These are phyloP conservation scores for Solanum neorickii DNA, from an alignment of 257 asterid genomes.

Conservation along the genomic window DNA sequence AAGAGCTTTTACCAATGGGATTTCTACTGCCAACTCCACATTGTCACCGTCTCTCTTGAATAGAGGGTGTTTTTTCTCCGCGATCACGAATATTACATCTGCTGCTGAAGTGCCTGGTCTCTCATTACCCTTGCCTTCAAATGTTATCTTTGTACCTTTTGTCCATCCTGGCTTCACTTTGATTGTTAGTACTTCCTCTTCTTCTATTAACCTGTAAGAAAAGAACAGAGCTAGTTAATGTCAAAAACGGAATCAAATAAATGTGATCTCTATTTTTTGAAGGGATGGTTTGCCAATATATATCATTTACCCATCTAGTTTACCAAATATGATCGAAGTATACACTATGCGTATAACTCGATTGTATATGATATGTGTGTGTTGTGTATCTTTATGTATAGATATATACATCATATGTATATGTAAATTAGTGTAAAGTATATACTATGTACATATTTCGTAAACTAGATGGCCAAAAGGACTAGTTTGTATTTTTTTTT, in stretches of 20 bases:
- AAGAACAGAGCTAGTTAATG: background rate
- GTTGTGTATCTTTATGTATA: background rate
- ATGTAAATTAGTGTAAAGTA: background rate
- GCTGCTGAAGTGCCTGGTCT: conserved; percentile 28
- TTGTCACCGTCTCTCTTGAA: conserved; percentile 53
- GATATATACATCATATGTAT: no score
- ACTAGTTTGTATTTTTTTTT: background rate
- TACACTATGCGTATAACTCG: background rate
- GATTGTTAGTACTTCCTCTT: conserved; percentile 48
- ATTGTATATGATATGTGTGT: background rate
- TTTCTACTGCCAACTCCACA: conserved; percentile 33
- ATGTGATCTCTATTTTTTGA: background rate
- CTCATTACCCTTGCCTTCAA: conserved; percentile 60
- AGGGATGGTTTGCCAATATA: background rate
- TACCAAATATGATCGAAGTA: background rate
- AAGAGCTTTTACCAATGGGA: conserved; percentile 53
- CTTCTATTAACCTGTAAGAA: conserved; percentile 29
- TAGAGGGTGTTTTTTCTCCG: conserved; percentile 37
- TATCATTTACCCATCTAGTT: no score
- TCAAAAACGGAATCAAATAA: background rate
- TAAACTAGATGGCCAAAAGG: background rate
- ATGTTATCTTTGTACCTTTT: conserved; percentile 55
- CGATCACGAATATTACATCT: conserved; percentile 40
- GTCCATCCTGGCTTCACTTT: conserved; percentile 74
- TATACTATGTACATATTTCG: background rate